These are phyloP conservation scores for Euphorbia schlechtendalii DNA, from an alignment of 441 rosid species.

Conservation along the genomic window DNA sequence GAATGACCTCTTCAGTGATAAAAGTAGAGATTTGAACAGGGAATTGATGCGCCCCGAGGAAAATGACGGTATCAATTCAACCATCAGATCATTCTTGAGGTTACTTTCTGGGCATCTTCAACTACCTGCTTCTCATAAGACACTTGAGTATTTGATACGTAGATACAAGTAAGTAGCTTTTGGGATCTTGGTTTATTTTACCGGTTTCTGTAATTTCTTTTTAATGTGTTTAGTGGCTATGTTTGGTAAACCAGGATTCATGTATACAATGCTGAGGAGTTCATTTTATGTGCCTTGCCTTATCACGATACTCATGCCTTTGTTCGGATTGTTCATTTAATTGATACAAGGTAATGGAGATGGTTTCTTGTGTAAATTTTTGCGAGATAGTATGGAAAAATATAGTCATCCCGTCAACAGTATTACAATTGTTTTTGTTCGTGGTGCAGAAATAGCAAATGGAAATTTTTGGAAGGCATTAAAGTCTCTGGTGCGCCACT, in stretches of 20 bases:
- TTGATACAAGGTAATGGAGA: conserved; percentile 62
- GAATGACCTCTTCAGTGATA: conserved; percentile 67
- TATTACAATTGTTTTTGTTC: conserved; percentile 11
- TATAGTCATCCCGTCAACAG: background rate
- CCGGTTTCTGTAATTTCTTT: background rate
- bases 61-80: conserved; percentile 50
- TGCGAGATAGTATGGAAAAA: background rate
- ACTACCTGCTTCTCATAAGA: conserved; percentile 53
- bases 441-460: conserved; percentile 65
- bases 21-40: conserved; percentile 77
- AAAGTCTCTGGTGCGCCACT: conserved; percentile 85
- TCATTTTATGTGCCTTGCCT: conserved; percentile 78
- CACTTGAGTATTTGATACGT: conserved; percentile 91
- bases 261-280: conserved; percentile 67
- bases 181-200: background rate
- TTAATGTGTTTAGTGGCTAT: conserved; percentile 5
- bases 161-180: conserved; percentile 63
- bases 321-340: conserved; percentile 76
- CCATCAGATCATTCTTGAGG: conserved; percentile 55
- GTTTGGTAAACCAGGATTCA: conserved; percentile 57
- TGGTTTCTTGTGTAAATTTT: background rate
- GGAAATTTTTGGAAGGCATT: conserved; percentile 89
- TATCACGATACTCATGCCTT: conserved; percentile 89
- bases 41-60: conserved; percentile 62
- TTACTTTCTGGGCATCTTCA: conserved; percentile 72